phyloP scores from a whole-genome alignment of 768 basidiomycete species.

The Rhizopogon roseolus region DNA sequence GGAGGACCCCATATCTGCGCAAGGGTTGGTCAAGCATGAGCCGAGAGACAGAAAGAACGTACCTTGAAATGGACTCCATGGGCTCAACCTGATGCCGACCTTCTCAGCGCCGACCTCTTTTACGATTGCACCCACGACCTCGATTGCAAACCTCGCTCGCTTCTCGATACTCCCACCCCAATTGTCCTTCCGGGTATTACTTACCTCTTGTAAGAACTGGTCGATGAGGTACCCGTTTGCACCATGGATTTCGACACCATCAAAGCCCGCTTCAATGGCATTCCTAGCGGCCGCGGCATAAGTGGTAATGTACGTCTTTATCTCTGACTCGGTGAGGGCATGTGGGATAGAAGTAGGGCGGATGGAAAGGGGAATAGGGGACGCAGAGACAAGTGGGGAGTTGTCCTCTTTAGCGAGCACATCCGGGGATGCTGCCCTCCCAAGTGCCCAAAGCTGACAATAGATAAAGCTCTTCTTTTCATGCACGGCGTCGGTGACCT shows the following conservation, averaged over 20 bases:
- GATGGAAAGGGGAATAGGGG: slow-evolving; percentile 12
- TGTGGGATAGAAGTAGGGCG: slow-evolving; percentile 24
- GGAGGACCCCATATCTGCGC: slow-evolving; percentile 30
- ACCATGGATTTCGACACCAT: slow-evolving; percentile 43
- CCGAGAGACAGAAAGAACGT: not conserved
- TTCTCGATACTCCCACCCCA: slow-evolving; percentile 51
- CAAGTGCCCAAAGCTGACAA: slow-evolving; percentile 46
- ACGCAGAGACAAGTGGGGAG: slow-evolving; percentile 21
- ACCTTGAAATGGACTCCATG: slow-evolving; percentile 34
- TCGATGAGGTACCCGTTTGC: slow-evolving; percentile 32
- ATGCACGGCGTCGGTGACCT: slow-evolving; percentile 40
- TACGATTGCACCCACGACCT: slow-evolving; percentile 38
- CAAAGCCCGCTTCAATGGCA: slow-evolving; percentile 57
- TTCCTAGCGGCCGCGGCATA: slow-evolving; percentile 48
- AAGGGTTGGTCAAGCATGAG: not conserved
- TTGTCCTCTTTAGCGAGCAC: slow-evolving; percentile 13
- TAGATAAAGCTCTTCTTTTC: slow-evolving; percentile 37
- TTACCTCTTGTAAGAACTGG: slow-evolving; percentile 35
- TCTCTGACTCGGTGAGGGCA: slow-evolving; percentile 36
- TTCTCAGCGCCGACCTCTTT: slow-evolving; percentile 39
- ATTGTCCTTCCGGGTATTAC: slow-evolving; percentile 40
- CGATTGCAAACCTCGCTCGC: slow-evolving; percentile 40
- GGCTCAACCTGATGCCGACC: slow-evolving; percentile 39
- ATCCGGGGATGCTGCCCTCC: slow-evolving; percentile 26
- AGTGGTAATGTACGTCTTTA: slow-evolving; percentile 37